phyloP scores from a whole-genome alignment of 2,329 filamentous ascomycete species.

The Diaporthe velutina region DNA sequence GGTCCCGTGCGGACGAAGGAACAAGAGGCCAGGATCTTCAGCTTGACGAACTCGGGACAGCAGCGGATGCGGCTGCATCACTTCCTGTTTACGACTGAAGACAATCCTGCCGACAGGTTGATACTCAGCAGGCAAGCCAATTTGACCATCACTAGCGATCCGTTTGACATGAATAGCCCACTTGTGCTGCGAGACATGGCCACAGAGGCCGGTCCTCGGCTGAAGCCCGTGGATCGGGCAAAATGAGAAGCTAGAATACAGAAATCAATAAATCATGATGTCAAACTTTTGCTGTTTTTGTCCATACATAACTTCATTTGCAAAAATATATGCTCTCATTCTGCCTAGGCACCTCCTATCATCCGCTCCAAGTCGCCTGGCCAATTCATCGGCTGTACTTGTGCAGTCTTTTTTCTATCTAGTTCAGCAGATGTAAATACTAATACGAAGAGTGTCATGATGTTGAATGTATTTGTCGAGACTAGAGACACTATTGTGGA shows the following conservation, averaged over 20 bases:
- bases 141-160: neutral
- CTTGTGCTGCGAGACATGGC: neutral
- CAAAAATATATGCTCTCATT: neutral
- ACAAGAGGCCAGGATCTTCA: constrained; percentile 3
- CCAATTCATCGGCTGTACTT: accelerated
- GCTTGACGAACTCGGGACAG: neutral
- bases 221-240: neutral
- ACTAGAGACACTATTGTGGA: neutral
- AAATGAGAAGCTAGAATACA: neutral
- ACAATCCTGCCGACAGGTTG: neutral
- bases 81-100: neutral
- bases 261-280: neutral
- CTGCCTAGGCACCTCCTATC: neutral
- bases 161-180: constrained; percentile 9
- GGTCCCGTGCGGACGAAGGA: neutral
- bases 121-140: constrained; percentile 14
- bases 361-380: too few relatives aligned
- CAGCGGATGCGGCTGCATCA: neutral
- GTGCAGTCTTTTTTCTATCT: neutral
- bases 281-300: neutral
- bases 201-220: neutral
- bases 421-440: neutral
- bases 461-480: neutral
- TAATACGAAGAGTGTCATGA: neutral
- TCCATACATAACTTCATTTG: too few relatives aligned